Evolutionary conservation across 2,329 filamentous ascomycete genomes (phyloP).

Genomic region (Calonectria pauciramosa): DNA sequence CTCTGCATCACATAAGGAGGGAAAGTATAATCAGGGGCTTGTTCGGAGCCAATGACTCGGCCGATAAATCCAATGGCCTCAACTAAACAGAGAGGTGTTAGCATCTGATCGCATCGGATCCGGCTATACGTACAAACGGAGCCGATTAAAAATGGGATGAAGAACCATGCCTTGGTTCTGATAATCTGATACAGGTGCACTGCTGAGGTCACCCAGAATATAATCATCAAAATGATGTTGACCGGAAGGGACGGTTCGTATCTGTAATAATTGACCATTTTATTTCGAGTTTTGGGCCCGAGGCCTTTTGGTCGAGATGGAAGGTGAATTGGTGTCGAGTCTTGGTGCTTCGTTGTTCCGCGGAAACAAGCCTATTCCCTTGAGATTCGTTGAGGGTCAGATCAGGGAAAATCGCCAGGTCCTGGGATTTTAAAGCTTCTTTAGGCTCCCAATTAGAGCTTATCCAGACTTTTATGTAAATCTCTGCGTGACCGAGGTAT

Average conservation of each 20-base stretch:
- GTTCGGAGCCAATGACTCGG: background rate
- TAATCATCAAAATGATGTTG: background rate
- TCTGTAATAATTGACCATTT: slow-evolving; percentile 8
- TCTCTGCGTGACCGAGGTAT: background rate
- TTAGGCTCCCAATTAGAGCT: background rate
- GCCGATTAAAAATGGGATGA: background rate
- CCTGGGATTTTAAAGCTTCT: background rate
- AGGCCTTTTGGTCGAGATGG: background rate
- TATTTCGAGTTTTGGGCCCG: background rate
- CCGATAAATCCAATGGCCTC: slow-evolving; percentile 6
- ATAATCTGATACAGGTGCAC: background rate
- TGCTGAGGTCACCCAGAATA: background rate
- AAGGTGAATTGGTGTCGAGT: background rate
- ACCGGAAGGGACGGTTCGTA: slow-evolving; percentile 8
- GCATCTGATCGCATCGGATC: background rate
- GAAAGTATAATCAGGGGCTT: background rate
- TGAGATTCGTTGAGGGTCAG: no score
- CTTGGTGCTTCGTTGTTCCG: background rate
- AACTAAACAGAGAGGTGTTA: background rate
- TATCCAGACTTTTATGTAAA: background rate
- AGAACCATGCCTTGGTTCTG: slow-evolving; percentile 7
- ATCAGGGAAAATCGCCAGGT: background rate
- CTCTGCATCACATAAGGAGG: slow-evolving; percentile 2
- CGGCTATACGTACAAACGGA: background rate
- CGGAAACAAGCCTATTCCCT: background rate